Evolutionary conservation across 768 basidiomycete species (phyloP).

Genomic region (Pulveroboletus sp.): DNA sequence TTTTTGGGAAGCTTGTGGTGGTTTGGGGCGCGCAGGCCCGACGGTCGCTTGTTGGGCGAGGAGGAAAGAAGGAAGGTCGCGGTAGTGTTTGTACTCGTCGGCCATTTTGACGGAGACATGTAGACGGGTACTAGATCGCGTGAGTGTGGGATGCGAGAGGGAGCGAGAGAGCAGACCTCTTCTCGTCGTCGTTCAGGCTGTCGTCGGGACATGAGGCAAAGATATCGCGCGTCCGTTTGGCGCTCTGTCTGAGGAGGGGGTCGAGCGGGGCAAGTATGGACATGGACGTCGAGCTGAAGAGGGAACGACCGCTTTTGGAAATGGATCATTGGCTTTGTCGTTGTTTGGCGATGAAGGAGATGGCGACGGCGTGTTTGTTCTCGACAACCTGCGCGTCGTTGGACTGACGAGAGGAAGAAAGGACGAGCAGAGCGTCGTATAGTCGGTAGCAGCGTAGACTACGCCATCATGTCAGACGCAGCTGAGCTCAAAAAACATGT

Average conservation of each 20-base stretch:
- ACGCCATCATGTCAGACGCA: conserved; percentile 30
- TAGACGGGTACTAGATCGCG: conserved; percentile 46
- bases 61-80: conserved; percentile 76
- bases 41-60: conserved; percentile 77
- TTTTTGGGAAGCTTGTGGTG: conserved; percentile 47
- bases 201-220: conserved; percentile 67
- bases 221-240: conserved; percentile 68
- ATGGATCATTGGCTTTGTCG: conserved; percentile 2
- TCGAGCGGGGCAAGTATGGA: conserved; percentile 61
- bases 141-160: background rate
- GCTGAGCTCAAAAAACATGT: conserved; percentile 75
- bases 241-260: conserved; percentile 54
- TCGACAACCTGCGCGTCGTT: background rate
- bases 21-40: conserved; percentile 60
- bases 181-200: conserved; percentile 44
- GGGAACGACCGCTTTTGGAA: conserved; percentile 6
- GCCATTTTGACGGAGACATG: conserved; percentile 80
- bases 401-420: background rate
- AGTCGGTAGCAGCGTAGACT: conserved; percentile 23
- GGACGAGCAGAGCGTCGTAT: background rate
- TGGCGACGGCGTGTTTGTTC: background rate
- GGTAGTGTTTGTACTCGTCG: conserved; percentile 85
- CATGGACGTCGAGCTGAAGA: background rate
- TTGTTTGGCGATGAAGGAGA: conserved; percentile 16
- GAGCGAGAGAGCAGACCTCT: conserved; percentile 45